These are phyloP conservation scores for Boletus pseudo-olivaceus DNA, from an alignment of 768 basidiomycete genomes.

Conservation along the genomic window DNA sequence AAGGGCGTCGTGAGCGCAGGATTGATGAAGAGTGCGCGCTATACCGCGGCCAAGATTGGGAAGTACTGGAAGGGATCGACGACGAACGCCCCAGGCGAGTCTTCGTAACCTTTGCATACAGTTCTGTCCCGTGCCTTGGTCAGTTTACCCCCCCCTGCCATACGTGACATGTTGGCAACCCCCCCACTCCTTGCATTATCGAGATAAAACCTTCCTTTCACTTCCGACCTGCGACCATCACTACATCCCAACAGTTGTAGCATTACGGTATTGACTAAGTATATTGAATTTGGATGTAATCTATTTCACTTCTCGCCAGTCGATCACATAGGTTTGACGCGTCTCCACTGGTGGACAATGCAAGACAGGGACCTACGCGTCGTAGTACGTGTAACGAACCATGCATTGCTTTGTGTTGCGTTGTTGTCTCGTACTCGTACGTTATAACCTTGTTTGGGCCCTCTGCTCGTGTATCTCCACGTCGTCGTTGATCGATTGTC, in stretches of 20 bases:
- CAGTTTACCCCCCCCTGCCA: neutral
- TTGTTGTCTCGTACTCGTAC: neutral
- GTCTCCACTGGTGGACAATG: no score
- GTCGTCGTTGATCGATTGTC: neutral
- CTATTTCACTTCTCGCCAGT: neutral
- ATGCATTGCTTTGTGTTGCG: neutral
- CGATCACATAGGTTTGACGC: no score
- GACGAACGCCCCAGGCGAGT: neutral
- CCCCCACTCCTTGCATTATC: slow-evolving; percentile 11
- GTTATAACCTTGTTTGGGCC: neutral
- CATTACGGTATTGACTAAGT: slow-evolving; percentile 12
- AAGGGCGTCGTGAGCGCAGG: slow-evolving; percentile 89
- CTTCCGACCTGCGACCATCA: neutral
- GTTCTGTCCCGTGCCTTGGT: neutral
- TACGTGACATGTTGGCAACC: neutral
- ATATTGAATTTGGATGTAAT: slow-evolving; percentile 18
- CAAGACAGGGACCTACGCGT: no score
- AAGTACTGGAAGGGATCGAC: slow-evolving; percentile 70
- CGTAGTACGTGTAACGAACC: no score
- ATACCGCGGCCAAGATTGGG: slow-evolving; percentile 68
- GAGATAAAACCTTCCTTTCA: neutral
- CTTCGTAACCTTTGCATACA: slow-evolving; percentile 5
- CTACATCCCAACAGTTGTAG: slow-evolving; percentile 15
- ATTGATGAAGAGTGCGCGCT: slow-evolving; percentile 70
- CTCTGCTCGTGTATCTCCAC: neutral